Evolutionary conservation across 805 yeast genomes (phyloP).

Genomic region (Torulaspora delbrueckii): DNA sequence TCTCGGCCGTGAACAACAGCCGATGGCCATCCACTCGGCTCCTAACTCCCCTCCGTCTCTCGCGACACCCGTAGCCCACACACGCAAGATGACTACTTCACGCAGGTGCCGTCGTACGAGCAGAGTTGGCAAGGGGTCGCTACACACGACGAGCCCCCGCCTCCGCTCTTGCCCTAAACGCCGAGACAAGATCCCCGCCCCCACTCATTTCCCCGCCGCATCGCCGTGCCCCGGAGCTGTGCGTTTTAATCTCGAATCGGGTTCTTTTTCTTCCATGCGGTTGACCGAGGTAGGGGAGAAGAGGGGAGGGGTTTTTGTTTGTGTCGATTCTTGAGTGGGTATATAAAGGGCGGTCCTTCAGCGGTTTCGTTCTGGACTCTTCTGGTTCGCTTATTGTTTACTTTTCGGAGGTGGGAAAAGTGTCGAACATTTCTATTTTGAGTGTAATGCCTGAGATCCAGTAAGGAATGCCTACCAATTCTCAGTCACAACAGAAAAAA

Average conservation of each 20-base stretch:
- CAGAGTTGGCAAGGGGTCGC: constrained; percentile 8
- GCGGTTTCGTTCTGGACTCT: too few species aligned
- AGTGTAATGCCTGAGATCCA: background rate
- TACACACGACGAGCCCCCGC: constrained; percentile 3
- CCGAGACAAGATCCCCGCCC: constrained; percentile 1
- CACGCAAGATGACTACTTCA: constrained; percentile 1
- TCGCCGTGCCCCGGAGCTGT: background rate
- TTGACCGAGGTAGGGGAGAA: too few species aligned
- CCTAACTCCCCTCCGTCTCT: background rate
- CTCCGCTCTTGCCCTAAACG: background rate
- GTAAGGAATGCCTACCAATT: constrained; percentile 1
- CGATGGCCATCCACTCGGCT: constrained; percentile 1
- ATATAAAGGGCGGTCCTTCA: background rate
- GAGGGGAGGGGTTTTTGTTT: too few species aligned
- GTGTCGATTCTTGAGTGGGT: too few species aligned
- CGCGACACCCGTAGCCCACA: background rate
- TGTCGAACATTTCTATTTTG: background rate
- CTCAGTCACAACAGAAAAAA: constrained; percentile 50
- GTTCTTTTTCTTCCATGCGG: background rate
- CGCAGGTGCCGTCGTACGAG: constrained; percentile 13
- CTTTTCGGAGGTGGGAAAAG: too few species aligned
- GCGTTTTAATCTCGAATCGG: background rate
- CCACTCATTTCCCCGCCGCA: background rate
- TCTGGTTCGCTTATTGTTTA: too few species aligned
- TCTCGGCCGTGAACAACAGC: background rate